Conservation (phyloP, 1,139 yeast species). For the Groenewaldozyma auringiensis region DNA sequence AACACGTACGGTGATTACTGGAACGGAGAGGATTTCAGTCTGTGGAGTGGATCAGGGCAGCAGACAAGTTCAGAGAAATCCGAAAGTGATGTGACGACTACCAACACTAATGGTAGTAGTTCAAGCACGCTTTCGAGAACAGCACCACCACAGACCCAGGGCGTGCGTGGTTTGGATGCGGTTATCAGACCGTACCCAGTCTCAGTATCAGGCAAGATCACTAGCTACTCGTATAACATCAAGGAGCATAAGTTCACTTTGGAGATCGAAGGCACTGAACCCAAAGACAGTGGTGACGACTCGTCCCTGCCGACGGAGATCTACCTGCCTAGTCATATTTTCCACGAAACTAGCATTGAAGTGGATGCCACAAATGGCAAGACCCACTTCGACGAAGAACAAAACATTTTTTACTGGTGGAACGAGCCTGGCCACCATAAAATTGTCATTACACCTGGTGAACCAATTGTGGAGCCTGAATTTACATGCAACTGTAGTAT, state of each 20-base stretch:
- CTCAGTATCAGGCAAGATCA: constrained; percentile 47
- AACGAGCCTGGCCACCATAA: constrained; percentile 42
- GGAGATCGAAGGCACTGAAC: constrained; percentile 31
- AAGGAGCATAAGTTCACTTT: constrained; percentile 41
- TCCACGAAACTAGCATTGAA: constrained; percentile 34
- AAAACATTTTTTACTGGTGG: constrained; percentile 63
- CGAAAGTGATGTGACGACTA: not conserved
- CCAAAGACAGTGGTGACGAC: constrained; percentile 11
- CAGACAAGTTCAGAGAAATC: constrained; percentile 11
- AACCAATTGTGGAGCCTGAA: constrained; percentile 1
- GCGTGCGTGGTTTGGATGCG: constrained; percentile 54
- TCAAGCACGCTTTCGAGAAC: constrained; percentile 2
- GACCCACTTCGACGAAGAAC: constrained; percentile 42
- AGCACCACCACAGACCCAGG: constrained; percentile 3
- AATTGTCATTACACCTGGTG: constrained; percentile 9
- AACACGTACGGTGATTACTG: constrained; percentile 79
- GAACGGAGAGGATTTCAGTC: constrained; percentile 85
- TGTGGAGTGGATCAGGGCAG: constrained; percentile 45
- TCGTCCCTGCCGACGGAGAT: constrained; percentile 48
- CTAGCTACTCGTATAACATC: constrained; percentile 50
- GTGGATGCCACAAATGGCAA: constrained; percentile 48
- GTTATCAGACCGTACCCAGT: constrained; percentile 65
- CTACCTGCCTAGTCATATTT: constrained; percentile 65
- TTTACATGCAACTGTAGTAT: constrained; percentile 7
- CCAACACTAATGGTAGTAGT: not conserved